Conservation (phyloP, 192 early-diverging fungal genomes). For the Dissophora globulifera region DNA sequence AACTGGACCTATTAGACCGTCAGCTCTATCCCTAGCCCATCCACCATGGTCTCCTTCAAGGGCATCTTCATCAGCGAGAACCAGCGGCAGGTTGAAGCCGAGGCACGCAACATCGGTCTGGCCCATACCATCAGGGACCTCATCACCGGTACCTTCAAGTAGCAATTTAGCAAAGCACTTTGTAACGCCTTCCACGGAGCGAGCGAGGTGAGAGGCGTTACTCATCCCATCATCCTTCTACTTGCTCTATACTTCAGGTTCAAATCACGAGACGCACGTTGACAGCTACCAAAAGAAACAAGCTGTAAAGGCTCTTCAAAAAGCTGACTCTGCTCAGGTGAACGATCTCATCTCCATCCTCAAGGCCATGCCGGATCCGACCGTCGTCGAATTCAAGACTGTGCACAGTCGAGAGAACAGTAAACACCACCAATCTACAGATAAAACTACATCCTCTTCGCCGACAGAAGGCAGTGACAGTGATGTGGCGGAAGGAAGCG, state of each 20-base stretch:
- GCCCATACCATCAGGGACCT: slow-evolving; percentile 49
- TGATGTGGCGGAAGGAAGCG: no score
- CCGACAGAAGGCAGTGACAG: not conserved
- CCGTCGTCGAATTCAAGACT: slow-evolving; percentile 38
- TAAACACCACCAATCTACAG: slow-evolving; percentile 12
- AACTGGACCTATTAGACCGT: no score
- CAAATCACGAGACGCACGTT: slow-evolving; percentile 40
- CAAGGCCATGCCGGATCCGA: slow-evolving; percentile 57
- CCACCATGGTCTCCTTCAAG: slow-evolving; percentile 17
- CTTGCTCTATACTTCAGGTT: no score
- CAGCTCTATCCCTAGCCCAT: no score
- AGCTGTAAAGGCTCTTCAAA: slow-evolving; percentile 56
- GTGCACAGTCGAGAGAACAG: slow-evolving; percentile 39
- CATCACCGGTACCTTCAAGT: slow-evolving; percentile 33
- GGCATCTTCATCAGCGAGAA: slow-evolving; percentile 26
- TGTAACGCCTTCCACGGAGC: no score
- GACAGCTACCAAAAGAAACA: slow-evolving; percentile 46
- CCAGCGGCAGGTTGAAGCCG: slow-evolving; percentile 43
- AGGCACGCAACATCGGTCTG: slow-evolving; percentile 41
- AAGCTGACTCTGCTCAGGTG: slow-evolving; percentile 26
- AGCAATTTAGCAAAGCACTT: no score
- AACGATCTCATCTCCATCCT: slow-evolving; percentile 46
- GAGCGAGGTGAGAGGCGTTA: no score
- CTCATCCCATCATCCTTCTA: no score
- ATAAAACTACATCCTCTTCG: not conserved